Evolutionary conservation across 176 grass and related monocot genomes (phyloP), one percentile per base, ranked within the genome.

Genomic region (Alloteropsis semialata): DNA sequence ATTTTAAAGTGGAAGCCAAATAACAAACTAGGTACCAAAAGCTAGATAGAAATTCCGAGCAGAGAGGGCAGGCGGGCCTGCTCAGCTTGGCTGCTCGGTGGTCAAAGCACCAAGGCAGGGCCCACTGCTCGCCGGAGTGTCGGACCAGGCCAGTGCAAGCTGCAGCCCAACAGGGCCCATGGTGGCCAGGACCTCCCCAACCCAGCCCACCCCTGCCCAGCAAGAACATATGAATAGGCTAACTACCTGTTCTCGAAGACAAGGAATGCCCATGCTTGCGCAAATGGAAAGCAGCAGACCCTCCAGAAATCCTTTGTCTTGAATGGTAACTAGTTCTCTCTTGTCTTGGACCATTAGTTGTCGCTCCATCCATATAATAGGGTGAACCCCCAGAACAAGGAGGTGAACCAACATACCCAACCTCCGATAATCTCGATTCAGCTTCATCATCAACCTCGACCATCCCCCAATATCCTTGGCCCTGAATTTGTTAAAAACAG

Each of bases 361-460:
- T 49, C 43, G 74, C 71, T 74, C 69, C 41, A 75, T 77, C 70
- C 79, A 71, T 50, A 74, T 59, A 66, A 66, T n/a, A 81, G 48
- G 24, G 28, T 50, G 37, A 74, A 9, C 28, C 53, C 28, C 59
- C 39, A 10, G 72, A 85, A 54, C 69, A 77, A 59, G 75, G 83
- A 81, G 77, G 28, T 71, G 84, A 59, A 63, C 43, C n/a, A 1
- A 73, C 62, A 73, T 83, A 77, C 72, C 68, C 75, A 55, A 85
- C 48, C 86, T 82, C 78, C 69, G 84, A 87, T 59, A 63, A 32
- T 64, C 74, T 79, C 9, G 61, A 84, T 77, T 77, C 88, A 54
- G 78, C 74, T 81, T 62, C 76, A 1, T 62, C 76, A 1, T 81
- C 82, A 75, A 72, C 79, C 54, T 56, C 81, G 34, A 74, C 39